Percentiles rank a stretch among this genome's conserved stretches.
phyloP scores from a whole-genome alignment of 495 filamentous ascomycete genomes.

The Penicillium lividum region DNA sequence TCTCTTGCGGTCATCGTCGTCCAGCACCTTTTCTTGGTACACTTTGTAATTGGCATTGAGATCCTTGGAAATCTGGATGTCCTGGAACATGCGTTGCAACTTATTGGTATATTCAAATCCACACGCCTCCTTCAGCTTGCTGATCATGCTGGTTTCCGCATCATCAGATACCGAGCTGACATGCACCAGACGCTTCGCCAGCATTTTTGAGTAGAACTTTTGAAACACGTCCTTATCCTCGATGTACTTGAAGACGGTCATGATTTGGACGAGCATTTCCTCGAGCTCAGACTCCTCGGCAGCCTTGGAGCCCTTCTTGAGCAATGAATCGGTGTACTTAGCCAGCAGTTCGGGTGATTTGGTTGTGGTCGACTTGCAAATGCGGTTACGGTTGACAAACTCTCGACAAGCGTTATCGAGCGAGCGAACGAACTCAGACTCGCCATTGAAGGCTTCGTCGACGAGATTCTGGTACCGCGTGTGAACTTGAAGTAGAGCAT shows the following conservation, averaged over 20 bases:
- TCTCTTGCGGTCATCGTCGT: slow-evolving; percentile 61
- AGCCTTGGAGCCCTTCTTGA: slow-evolving; percentile 89
- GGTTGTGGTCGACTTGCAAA: slow-evolving; percentile 88
- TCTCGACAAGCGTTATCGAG: slow-evolving; percentile 97
- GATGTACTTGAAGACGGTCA: slow-evolving; percentile 99
- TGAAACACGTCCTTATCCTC: slow-evolving; percentile 99
- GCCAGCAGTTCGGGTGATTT: slow-evolving; percentile 93
- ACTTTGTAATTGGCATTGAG: slow-evolving; percentile 84
- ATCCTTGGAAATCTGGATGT: slow-evolving; percentile 98
- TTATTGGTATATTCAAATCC: slow-evolving; percentile 99
- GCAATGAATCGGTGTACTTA: slow-evolving; percentile 90
- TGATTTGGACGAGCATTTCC: slow-evolving; percentile 87
- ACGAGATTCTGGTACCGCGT: slow-evolving; percentile 90
- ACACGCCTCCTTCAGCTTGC: slow-evolving; percentile 97
- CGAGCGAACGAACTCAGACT: slow-evolving; percentile 95
- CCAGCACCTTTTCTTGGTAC: slow-evolving; percentile 61
- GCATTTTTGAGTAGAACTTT: slow-evolving; percentile 97
- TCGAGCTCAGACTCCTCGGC: slow-evolving; percentile 93
- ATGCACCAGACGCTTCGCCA: slow-evolving; percentile 93
- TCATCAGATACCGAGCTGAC: slow-evolving; percentile 93
- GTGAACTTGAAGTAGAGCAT: slow-evolving; percentile 91
- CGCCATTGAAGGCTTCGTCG: slow-evolving; percentile 88
- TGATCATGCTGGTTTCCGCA: slow-evolving; percentile 98
- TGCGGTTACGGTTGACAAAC: slow-evolving; percentile 94
- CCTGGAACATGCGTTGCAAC: slow-evolving; percentile 99